Conservation (phyloP, 192 early-diverging fungal genomes). For the Piromyces finnis region DNA sequence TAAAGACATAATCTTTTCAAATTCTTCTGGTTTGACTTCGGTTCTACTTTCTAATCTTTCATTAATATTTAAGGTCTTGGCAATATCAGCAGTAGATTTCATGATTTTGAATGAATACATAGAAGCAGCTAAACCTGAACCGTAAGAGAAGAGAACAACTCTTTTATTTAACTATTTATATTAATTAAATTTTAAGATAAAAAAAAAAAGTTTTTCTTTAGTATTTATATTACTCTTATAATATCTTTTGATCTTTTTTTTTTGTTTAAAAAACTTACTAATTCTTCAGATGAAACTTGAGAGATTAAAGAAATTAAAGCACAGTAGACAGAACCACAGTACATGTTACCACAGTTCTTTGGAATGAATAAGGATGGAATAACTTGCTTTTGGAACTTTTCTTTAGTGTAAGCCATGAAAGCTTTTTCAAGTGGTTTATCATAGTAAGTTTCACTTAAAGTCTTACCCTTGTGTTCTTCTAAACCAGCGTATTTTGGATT, state of each 20-base stretch:
- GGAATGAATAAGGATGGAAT: constrained; percentile 56
- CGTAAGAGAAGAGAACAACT: constrained; percentile 82
- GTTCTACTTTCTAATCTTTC: constrained; percentile 55
- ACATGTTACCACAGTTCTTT: constrained; percentile 91
- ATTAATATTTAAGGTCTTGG: constrained; percentile 38
- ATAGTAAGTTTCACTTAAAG: constrained; percentile 54
- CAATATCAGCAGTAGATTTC: constrained; percentile 39
- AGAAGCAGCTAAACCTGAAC: constrained; percentile 85
- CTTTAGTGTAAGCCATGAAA: constrained; percentile 66
- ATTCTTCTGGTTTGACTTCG: constrained; percentile 53
- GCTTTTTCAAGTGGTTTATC: constrained; percentile 85
- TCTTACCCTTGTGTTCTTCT: constrained; percentile 10
- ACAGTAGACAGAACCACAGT: constrained; percentile 55
- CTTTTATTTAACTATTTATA: constrained; percentile 49
- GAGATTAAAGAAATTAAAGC: constrained; percentile 63
- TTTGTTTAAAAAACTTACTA: constrained; percentile 20
- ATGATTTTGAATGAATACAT: constrained; percentile 81
- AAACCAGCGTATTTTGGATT: constrained; percentile 23
- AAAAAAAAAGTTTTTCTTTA: no score
- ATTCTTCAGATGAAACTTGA: constrained; percentile 42
- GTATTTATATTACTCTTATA: no score
- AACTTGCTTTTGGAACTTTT: constrained; percentile 53
- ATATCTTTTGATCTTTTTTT: no score
- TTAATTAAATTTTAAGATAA: no score
- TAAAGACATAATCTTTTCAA: constrained; percentile 62